These are phyloP conservation scores for Fusarium ramigenum DNA, from an alignment of 2,329 filamentous ascomycete species.

Conservation along the genomic window DNA sequence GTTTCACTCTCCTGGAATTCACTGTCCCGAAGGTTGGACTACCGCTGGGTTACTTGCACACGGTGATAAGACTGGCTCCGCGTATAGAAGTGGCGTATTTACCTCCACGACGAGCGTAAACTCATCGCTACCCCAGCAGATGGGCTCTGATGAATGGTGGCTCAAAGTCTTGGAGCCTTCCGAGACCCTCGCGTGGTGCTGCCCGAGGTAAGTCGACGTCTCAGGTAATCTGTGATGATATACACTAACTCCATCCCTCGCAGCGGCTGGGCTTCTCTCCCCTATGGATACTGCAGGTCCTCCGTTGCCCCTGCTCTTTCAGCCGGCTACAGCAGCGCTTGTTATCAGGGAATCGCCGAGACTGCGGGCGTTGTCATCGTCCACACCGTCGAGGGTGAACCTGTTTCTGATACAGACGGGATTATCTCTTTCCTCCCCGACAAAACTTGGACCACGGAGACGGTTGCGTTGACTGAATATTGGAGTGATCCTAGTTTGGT, in stretches of 20 bases:
- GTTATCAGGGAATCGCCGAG: not conserved
- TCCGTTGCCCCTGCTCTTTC: slow-evolving; percentile 1
- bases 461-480: not conserved
- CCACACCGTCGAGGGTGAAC: slow-evolving; percentile 17
- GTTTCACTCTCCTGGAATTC: slow-evolving; percentile 39
- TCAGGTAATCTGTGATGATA: not conserved
- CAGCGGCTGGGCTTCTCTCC: slow-evolving; percentile 23
- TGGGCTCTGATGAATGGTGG: not conserved
- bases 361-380: not conserved
- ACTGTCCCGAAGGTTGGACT: slow-evolving; percentile 40
- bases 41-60: slow-evolving; percentile 32
- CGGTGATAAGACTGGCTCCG: not conserved
- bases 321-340: not conserved
- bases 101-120: not conserved
- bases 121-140: not conserved
- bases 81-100: slow-evolving; percentile 16
- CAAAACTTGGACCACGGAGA: not conserved
- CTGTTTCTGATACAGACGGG: not conserved
- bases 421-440: not conserved
- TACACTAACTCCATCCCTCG: not conserved
- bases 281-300: slow-evolving; percentile 16
- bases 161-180: slow-evolving; percentile 11
- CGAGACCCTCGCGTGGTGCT: slow-evolving; percentile 39
- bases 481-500: not conserved
- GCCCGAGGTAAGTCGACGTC: slow-evolving; percentile 24